Evolutionary conservation across 2,329 filamentous ascomycete genomes (phyloP).

Genomic region (Pseudocercospora vitis): DNA sequence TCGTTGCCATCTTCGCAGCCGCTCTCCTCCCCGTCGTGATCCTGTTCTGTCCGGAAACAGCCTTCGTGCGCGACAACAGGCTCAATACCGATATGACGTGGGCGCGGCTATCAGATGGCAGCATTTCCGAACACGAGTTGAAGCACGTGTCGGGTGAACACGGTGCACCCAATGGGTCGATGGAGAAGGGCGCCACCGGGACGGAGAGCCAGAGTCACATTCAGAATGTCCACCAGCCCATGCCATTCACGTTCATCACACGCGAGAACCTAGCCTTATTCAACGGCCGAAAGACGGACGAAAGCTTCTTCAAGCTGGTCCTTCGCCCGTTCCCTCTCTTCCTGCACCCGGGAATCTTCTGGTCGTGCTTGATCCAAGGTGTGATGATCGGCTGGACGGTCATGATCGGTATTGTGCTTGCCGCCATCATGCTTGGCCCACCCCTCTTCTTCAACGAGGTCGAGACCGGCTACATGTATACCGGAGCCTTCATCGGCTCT

Average conservation of each 20-base stretch:
- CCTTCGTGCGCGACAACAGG: constrained; percentile 64
- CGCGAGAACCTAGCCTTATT: constrained; percentile 53
- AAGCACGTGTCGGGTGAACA: background rate
- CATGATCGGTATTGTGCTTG: constrained; percentile 80
- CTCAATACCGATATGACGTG: constrained; percentile 68
- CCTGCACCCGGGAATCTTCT: constrained; percentile 80
- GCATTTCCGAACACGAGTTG: constrained; percentile 12
- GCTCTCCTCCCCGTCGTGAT: constrained; percentile 68
- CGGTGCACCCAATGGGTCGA: background rate
- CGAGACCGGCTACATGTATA: constrained; percentile 82
- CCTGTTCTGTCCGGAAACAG: constrained; percentile 81
- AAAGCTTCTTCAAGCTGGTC: constrained; percentile 65
- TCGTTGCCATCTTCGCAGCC: constrained; percentile 80
- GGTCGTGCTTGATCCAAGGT: constrained; percentile 79
- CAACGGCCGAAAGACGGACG: constrained; percentile 78
- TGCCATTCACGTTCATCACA: constrained; percentile 25
- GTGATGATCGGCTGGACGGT: constrained; percentile 94
- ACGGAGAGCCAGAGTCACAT: constrained; percentile 14
- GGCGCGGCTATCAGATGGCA: constrained; percentile 6
- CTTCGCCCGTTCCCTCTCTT: constrained; percentile 79
- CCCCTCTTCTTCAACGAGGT: constrained; percentile 81
- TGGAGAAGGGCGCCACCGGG: background rate
- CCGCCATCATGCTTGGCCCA: constrained; percentile 76
- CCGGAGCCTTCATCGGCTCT: constrained; percentile 80
- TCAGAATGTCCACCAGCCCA: constrained; percentile 17